These are phyloP conservation scores for Aspergillus conjunctus DNA, from an alignment of 495 filamentous ascomycete genomes.

Conservation along the genomic window DNA sequence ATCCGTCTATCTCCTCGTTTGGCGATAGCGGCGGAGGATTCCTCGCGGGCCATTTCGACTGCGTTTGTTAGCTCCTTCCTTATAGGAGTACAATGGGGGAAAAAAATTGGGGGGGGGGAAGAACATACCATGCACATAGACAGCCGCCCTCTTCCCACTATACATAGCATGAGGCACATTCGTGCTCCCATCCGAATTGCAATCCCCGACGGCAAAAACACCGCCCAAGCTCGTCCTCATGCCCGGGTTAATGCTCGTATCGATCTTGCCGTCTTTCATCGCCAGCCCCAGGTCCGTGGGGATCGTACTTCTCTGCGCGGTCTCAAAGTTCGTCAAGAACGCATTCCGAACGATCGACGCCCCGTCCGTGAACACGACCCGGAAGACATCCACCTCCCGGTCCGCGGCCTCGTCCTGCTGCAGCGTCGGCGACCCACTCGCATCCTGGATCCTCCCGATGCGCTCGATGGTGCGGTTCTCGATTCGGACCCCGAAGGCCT, in stretches of 20 bases:
- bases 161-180: slow-evolving; percentile 64
- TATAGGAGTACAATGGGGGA: neutral
- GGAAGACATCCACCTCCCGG: slow-evolving; percentile 51
- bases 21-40: slow-evolving; percentile 35
- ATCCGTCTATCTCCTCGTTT: slow-evolving; percentile 33
- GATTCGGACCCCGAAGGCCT: slow-evolving; percentile 49
- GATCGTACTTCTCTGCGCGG: slow-evolving; percentile 44
- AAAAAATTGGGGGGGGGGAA: neutral
- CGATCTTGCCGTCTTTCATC: slow-evolving; percentile 48
- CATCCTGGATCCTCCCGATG: slow-evolving; percentile 51
- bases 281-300: slow-evolving; percentile 44
- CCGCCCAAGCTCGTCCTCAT: slow-evolving; percentile 53
- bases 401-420: slow-evolving; percentile 43
- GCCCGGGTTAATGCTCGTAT: slow-evolving; percentile 33
- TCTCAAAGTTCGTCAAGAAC: slow-evolving; percentile 53
- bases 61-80: slow-evolving; percentile 19
- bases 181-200: slow-evolving; percentile 57
- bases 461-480: slow-evolving; percentile 56
- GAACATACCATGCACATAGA: slow-evolving; percentile 57
- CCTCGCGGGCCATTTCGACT: slow-evolving; percentile 43
- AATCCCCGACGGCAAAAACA: slow-evolving; percentile 59
- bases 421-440: slow-evolving; percentile 23
- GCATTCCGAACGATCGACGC: slow-evolving; percentile 45
- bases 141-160: slow-evolving; percentile 57
- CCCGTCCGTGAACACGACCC: slow-evolving; percentile 54